Evolutionary conservation across 2,329 filamentous ascomycete genomes (phyloP).

Genomic region (Cladosporium sp.): DNA sequence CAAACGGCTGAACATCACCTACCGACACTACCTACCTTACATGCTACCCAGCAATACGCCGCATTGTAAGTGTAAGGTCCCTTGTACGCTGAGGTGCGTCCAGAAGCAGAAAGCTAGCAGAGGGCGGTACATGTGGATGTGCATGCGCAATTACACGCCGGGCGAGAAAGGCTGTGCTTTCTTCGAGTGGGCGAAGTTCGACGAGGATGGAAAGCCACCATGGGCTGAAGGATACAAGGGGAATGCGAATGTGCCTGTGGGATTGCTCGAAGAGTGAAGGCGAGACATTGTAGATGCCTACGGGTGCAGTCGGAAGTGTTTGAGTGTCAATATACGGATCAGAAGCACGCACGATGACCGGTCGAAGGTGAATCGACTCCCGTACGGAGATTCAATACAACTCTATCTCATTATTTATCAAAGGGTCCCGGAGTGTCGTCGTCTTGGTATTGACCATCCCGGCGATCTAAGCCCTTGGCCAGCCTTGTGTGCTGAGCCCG

Average conservation of each 20-base stretch:
- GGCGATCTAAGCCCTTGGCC: neutral
- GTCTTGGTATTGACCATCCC: neutral
- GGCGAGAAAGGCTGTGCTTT: slow-evolving; percentile 68
- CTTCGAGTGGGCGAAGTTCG: slow-evolving; percentile 85
- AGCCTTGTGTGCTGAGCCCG: neutral
- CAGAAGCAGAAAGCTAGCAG: slow-evolving; percentile 75
- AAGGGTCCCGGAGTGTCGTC: neutral
- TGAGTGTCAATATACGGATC: neutral
- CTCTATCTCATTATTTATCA: neutral
- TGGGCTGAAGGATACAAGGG: slow-evolving; percentile 51
- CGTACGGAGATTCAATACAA: neutral
- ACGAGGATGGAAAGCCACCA: slow-evolving; percentile 79
- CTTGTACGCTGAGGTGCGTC: slow-evolving; percentile 72
- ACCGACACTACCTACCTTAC: slow-evolving; percentile 77
- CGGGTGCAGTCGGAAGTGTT: neutral
- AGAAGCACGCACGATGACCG: no score
- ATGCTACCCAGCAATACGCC: slow-evolving; percentile 80
- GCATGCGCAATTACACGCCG: slow-evolving; percentile 72
- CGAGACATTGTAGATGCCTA: neutral
- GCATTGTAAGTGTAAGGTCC: slow-evolving; percentile 72
- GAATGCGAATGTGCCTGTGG: slow-evolving; percentile 34
- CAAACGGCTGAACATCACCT: slow-evolving; percentile 89
- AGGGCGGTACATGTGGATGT: slow-evolving; percentile 93
- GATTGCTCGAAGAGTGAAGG: neutral
- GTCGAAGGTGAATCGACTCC: no score